Evolutionary conservation across 2,329 filamentous ascomycete genomes (phyloP).

Genomic region (Rhynchosporium graminicola): DNA sequence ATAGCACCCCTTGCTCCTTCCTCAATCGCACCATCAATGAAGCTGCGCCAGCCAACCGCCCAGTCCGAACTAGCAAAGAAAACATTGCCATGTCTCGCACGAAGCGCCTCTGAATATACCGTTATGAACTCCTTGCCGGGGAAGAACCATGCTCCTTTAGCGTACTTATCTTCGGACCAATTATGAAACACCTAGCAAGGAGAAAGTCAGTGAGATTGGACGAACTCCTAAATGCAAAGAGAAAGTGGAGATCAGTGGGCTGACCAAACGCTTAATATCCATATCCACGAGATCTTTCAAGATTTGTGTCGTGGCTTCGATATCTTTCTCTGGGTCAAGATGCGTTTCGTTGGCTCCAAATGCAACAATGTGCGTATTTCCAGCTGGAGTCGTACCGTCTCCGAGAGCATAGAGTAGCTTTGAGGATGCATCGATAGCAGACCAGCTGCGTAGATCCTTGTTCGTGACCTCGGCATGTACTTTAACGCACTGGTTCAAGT

Average conservation of each 20-base stretch:
- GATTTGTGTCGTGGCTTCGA: slow-evolving; percentile 38
- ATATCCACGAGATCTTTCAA: slow-evolving; percentile 40
- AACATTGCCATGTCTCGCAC: slow-evolving; percentile 46
- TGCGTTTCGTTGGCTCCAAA: slow-evolving; percentile 49
- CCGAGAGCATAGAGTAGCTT: slow-evolving; percentile 47
- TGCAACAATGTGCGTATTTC: slow-evolving; percentile 50
- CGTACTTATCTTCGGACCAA: slow-evolving; percentile 50
- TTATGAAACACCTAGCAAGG: slow-evolving; percentile 47
- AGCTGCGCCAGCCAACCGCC: slow-evolving; percentile 51
- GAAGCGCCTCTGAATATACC: slow-evolving; percentile 45
- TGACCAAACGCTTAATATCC: slow-evolving; percentile 18
- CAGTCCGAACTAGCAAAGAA: slow-evolving; percentile 52
- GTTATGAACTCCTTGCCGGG: slow-evolving; percentile 43
- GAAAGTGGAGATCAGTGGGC: background rate
- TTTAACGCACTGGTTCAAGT: slow-evolving; percentile 50
- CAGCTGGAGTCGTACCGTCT: slow-evolving; percentile 47
- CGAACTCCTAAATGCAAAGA: too few species aligned
- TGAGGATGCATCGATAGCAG: slow-evolving; percentile 47
- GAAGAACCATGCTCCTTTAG: slow-evolving; percentile 49
- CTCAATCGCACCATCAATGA: slow-evolving; percentile 53
- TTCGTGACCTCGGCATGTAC: slow-evolving; percentile 49
- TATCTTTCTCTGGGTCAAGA: slow-evolving; percentile 47
- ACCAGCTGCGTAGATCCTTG: slow-evolving; percentile 47
- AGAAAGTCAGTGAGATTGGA: background rate
- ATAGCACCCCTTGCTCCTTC: slow-evolving; percentile 44